Conservation (phyloP, 179 eudicot species). For the Spergularia azorica region DNA sequence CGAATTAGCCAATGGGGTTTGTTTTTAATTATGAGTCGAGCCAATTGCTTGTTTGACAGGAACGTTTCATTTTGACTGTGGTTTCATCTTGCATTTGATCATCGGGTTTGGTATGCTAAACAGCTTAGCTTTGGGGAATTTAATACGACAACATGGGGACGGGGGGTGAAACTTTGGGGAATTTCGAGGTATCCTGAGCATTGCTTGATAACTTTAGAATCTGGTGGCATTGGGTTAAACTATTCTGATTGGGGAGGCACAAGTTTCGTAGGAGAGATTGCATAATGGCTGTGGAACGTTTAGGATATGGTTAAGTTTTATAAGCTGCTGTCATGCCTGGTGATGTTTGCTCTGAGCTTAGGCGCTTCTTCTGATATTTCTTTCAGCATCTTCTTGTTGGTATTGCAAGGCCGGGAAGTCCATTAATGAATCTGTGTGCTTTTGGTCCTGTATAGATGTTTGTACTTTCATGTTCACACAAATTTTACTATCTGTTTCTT, state of each 20-base stretch:
- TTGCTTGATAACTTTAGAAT: background rate
- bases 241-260: background rate
- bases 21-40: background rate
- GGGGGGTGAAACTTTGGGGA: too few species aligned
- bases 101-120: background rate
- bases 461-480: too few species aligned
- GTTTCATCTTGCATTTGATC: background rate
- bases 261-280: background rate
- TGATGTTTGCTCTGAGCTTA: background rate
- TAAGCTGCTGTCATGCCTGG: too few species aligned
- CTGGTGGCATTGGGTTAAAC: background rate
- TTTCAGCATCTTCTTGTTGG: background rate
- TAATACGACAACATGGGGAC: too few species aligned
- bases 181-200: slow-evolving; percentile 6
- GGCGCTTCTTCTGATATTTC: background rate
- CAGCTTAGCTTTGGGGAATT: background rate
- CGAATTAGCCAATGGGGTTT: background rate
- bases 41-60: background rate
- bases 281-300: too few species aligned
- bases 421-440: background rate
- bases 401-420: background rate
- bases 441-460: background rate
- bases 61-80: background rate
- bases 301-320: too few species aligned
- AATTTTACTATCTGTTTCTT: background rate